phyloP scores from a whole-genome alignment of 805 yeast species.

The Wickerhamomyces pijperi region DNA sequence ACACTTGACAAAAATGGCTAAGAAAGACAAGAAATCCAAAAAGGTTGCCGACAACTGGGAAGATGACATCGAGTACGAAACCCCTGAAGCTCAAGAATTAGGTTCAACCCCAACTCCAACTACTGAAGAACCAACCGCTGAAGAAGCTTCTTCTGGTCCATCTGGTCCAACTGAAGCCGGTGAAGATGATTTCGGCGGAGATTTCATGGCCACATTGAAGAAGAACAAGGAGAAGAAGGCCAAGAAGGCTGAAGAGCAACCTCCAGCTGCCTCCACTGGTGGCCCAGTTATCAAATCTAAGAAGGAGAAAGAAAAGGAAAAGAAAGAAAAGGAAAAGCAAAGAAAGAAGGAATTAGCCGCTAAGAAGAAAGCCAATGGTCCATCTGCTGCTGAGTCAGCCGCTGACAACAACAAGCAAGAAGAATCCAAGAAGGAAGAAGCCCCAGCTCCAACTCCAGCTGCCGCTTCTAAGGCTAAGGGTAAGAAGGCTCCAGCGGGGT shows the following conservation, averaged over 20 bases:
- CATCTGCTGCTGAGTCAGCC: slow-evolving; percentile 10
- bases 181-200: slow-evolving; percentile 41
- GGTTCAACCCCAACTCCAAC: slow-evolving; percentile 17
- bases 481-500: slow-evolving; percentile 77
- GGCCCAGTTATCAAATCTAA: slow-evolving; percentile 77
- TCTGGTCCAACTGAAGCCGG: slow-evolving; percentile 21
- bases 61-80: slow-evolving; percentile 49
- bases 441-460: slow-evolving; percentile 24
- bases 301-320: slow-evolving; percentile 90
- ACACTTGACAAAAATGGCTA: slow-evolving; percentile 22
- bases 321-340: slow-evolving; percentile 86
- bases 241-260: slow-evolving; percentile 52
- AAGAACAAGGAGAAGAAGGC: slow-evolving; percentile 68
- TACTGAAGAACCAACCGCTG: slow-evolving; percentile 14
- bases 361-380: slow-evolving; percentile 51
- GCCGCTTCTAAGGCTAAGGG: slow-evolving; percentile 36
- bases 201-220: slow-evolving; percentile 76
- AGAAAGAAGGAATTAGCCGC: slow-evolving; percentile 85
- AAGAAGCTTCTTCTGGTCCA: slow-evolving; percentile 12
- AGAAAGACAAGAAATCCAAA: slow-evolving; percentile 50
- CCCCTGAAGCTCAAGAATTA: slow-evolving; percentile 42
- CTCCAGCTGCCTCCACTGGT: slow-evolving; percentile 27
- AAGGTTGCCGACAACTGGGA: slow-evolving; percentile 69
- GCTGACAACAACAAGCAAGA: slow-evolving; percentile 5
- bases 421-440: slow-evolving; percentile 8